Percentiles rank a stretch among this genome's conserved stretches.
Conservation (phyloP, 179 eudicot genomes). For the Silene noctiflora region DNA sequence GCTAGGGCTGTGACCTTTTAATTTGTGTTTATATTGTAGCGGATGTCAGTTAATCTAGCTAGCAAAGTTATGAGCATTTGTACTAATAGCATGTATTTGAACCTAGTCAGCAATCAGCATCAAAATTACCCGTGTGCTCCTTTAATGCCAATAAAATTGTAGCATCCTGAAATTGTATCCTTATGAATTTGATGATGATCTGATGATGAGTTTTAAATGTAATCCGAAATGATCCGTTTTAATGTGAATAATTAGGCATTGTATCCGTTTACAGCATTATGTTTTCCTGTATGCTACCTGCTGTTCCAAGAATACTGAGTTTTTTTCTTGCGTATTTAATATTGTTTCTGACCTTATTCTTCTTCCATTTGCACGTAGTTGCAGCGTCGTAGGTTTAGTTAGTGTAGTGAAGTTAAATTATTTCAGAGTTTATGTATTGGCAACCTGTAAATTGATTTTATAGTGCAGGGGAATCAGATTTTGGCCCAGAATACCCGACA, state of each 20-base stretch:
- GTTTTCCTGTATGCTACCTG: background rate
- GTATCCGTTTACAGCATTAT: background rate
- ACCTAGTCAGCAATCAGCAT: background rate
- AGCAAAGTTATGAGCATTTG: background rate
- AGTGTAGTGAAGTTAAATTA: background rate
- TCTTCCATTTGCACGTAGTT: background rate
- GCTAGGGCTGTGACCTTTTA: background rate
- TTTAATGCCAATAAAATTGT: background rate
- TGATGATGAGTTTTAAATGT: background rate
- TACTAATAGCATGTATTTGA: background rate
- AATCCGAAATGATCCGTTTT: background rate
- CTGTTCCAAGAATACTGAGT: background rate
- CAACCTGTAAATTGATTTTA: conserved; percentile 20
- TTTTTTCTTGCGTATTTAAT: background rate
- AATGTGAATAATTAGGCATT: background rate
- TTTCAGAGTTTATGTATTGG: background rate
- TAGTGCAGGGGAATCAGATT: conserved; percentile 68
- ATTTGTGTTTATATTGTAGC: background rate
- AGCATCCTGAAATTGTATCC: background rate
- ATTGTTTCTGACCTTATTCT: background rate
- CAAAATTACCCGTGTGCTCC: background rate
- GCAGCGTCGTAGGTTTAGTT: background rate
- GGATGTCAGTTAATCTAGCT: background rate
- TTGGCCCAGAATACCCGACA: conserved; percentile 34
- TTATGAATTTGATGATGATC: background rate